Evolutionary conservation across 176 grass and related monocot species (phyloP), one percentile per base, ranked within the genome.

Genomic region (Metroxylon sagu): DNA sequence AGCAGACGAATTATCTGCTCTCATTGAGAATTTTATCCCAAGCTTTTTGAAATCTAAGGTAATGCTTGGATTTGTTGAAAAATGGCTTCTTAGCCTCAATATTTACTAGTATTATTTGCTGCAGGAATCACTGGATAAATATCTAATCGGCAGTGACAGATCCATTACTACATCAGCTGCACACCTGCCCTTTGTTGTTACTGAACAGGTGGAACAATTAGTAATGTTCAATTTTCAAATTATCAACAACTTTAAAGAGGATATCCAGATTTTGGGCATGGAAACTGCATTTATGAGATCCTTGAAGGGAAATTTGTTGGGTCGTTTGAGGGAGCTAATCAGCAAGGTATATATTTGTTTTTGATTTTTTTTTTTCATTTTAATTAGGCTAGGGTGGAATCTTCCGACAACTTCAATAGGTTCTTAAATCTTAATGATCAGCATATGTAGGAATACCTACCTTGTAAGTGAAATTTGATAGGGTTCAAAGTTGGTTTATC

Each of bases 21-120:
- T 96, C 68, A 54, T 96, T 65, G 71, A 65, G 51, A 81, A 74
- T 60, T 86, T 90, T 57, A 56, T 80, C 26, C 56, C 69, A 53
- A 86, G 50, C 71, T 85, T 96, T 69, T 73, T 62, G 53, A 67
- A 85, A 72, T 90, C 86, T 39, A 96, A 96, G 91, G 91, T 96
- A 75, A 75, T 43, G 8, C 8, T 43, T 43, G 35, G 35, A 65
- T 65, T 23, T 49, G 16, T 74, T 80, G 15, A 29, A 17, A 19
- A 28, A 18, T 17, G 52, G 14, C 12, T 48, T 69, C 25, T 75
- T 30, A 39, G 61, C 39, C 25, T 18, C 52, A 17, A 4, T n/a
- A 58, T 16, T 74, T 25, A 66, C 4, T 43, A 15, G 10, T 16
- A 16, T 52, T 65, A 29, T 25, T 76, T 50, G 58, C 81, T 83